phyloP scores from a whole-genome alignment of 352 stramenopile species.

The Globisporangium alternatum region DNA sequence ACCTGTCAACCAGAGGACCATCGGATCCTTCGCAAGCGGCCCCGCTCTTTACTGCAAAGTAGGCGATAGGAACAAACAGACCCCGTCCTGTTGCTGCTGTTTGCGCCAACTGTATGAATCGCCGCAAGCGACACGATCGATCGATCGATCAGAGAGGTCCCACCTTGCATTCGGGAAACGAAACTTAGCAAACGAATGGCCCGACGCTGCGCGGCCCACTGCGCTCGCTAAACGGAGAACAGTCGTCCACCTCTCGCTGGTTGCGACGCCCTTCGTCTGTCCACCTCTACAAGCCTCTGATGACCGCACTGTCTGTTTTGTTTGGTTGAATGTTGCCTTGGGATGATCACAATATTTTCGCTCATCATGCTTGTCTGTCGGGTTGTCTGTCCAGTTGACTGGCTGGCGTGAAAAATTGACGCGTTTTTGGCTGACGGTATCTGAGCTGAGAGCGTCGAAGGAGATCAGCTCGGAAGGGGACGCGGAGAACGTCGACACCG shows the following conservation, averaged over 20 bases:
- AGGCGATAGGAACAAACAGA: not conserved
- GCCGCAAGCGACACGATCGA: no score
- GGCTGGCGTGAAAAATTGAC: no score
- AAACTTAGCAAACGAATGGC: not conserved
- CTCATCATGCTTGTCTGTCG: no score
- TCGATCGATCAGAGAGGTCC: not conserved
- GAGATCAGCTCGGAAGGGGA: not conserved
- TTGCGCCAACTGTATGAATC: not conserved
- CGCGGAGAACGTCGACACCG: not conserved
- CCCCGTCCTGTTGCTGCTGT: not conserved
- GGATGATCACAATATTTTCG: not conserved
- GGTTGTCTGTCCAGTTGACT: no score
- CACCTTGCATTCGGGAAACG: not conserved
- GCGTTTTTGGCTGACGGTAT: not conserved
- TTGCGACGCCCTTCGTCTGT: not conserved
- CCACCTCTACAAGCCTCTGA: not conserved
- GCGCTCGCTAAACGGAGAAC: not conserved
- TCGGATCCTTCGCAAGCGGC: no score
- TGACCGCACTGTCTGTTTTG: not conserved
- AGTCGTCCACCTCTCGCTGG: not conserved
- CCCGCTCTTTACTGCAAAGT: no score
- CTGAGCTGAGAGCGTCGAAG: not conserved
- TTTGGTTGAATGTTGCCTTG: not conserved
- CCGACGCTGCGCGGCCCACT: not conserved
- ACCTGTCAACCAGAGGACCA: no score